Base-by-base conservation (phyloP, 83 land plant species). In the Picea abies region DNA sequence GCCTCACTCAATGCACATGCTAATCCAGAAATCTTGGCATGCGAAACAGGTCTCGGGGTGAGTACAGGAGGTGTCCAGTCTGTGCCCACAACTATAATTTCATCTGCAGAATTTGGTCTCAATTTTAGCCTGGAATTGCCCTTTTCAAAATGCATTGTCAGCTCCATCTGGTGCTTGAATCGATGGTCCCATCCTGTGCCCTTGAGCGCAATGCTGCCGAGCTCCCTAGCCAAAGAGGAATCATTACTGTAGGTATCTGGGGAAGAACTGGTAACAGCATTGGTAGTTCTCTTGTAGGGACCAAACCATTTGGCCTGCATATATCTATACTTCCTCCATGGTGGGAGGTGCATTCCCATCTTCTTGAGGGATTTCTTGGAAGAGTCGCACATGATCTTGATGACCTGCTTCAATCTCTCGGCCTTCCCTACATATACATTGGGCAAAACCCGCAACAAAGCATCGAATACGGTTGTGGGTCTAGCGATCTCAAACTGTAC, bases 401-500 rank as follows among this genome's bases (percentile, higher is more conserved):
- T 79, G 63, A 84, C 29, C 79, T 41, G 71, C 80, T 73, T 79
- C 79, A 88, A 3, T 58, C 84, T 85, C 17, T 86, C 95, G 17
- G 76, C 22, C 17, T 67, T 84, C 0, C 90, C 93, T 4, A 92
- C 88, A 35, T 84, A 91, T 10, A 93, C 81, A n/a, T 25, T 20
- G 0, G 96, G 96, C 23, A 94, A 71, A 25, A 25, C 63, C 11
- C 84, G 77, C 2, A 90, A 82, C 14, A 90, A 35, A 0, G 87
- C 79, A 1, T 66, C 39, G 90, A 91, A 94, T 26, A 80, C 67
- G 0, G 29, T 1, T 0, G 91, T 90, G 1, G 96, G 90, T n/a
- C 90, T 78, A 8, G 95, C 95, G 35, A 94, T 91, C 66, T 92
- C 92, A 79, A 94, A 93, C 67, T 94, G 87, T n/a, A 35, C 81